phyloP scores from a whole-genome alignment of 2,329 filamentous ascomycete species.

The Colletotrichum lupini region DNA sequence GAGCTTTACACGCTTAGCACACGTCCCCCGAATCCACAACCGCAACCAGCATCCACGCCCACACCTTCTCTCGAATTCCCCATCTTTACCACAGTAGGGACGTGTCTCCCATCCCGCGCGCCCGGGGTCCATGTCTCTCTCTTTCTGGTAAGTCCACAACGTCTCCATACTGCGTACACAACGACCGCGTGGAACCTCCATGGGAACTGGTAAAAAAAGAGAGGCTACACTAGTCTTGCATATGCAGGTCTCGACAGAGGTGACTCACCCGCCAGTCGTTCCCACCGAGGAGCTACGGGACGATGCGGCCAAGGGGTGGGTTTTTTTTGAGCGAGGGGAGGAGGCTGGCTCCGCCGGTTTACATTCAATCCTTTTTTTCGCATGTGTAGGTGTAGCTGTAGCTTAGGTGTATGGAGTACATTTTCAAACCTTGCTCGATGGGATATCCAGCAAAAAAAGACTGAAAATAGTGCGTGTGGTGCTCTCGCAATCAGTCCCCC shows the following conservation, averaged over 20 bases:
- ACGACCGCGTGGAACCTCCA: background rate
- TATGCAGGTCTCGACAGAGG: constrained; percentile 37
- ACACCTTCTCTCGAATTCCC: background rate
- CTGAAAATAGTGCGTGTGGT: background rate
- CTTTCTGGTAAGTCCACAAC: background rate
- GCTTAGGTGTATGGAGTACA: background rate
- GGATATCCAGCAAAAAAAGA: background rate
- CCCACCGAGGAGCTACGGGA: constrained; percentile 30
- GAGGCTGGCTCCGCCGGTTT: constrained; percentile 4
- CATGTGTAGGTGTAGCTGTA: background rate
- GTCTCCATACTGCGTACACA: background rate
- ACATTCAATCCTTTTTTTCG: background rate
- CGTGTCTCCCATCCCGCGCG: background rate
- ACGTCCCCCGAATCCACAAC: background rate
- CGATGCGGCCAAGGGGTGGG: constrained; percentile 18
- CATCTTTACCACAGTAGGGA: background rate
- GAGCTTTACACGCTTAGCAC: background rate
- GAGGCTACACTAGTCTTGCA: constrained; percentile 24
- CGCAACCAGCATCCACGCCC: background rate
- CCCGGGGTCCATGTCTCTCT: background rate
- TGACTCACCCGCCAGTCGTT: constrained; percentile 43
- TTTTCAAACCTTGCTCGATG: background rate
- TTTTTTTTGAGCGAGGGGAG: background rate
- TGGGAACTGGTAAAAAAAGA: background rate
- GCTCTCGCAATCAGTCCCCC: constrained; percentile 15